Evolutionary conservation across 2,329 filamentous ascomycete species (phyloP).

Genomic region (Stenocarpella maydis): DNA sequence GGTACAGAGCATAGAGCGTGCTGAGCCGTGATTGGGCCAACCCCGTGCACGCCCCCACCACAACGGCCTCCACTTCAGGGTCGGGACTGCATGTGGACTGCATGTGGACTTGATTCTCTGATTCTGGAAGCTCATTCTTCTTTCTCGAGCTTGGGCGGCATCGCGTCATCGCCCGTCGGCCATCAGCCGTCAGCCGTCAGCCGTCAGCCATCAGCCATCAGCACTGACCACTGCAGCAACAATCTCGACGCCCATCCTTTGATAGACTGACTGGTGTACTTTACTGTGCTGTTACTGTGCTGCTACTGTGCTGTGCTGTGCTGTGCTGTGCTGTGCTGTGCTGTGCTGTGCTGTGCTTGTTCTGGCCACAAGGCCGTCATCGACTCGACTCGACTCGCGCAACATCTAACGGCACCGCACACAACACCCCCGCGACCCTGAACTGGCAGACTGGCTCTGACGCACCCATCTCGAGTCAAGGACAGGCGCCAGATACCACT

Average conservation of each 20-base stretch:
- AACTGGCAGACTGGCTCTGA: constrained; percentile 13
- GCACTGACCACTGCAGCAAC: not conserved
- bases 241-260: not conserved
- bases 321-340: too few species aligned
- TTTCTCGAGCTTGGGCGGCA: not conserved
- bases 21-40: constrained; percentile 1
- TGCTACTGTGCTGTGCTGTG: not conserved
- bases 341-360: not conserved
- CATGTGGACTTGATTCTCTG: not conserved
- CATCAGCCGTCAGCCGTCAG: too few species aligned
- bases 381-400: not conserved
- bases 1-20: too few species aligned
- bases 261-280: not conserved
- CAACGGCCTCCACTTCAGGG: constrained; percentile 2
- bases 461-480: constrained; percentile 19
- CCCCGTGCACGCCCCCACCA: not conserved
- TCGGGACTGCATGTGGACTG: too few species aligned
- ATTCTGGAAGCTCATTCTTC: constrained; percentile 15
- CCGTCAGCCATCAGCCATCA: too few species aligned
- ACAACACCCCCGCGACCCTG: not conserved
- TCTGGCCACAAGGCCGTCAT: too few species aligned
- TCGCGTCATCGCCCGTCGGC: constrained; percentile 9
- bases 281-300: not conserved
- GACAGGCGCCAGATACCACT: constrained; percentile 16
- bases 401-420: not conserved